These are phyloP conservation scores for Boletus rubescentipes DNA, from an alignment of 768 basidiomycete genomes.

Conservation along the genomic window DNA sequence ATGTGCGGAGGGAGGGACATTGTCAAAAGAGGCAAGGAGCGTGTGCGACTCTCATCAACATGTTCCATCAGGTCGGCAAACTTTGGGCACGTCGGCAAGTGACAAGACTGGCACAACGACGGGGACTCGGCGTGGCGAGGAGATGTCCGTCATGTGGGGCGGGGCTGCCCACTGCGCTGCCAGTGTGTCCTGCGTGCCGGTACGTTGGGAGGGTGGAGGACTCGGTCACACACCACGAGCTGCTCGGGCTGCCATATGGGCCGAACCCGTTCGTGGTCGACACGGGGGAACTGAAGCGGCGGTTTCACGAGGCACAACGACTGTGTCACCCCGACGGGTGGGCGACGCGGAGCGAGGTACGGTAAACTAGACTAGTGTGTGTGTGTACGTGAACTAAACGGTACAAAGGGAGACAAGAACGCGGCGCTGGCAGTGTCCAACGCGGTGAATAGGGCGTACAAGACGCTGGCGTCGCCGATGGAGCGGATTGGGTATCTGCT, in stretches of 20 bases:
- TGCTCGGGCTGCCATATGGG: constrained; percentile 61
- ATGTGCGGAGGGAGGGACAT: constrained; percentile 39
- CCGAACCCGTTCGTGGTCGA: constrained; percentile 76
- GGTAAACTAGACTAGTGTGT: constrained; percentile 11
- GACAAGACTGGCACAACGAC: constrained; percentile 10
- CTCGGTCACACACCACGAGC: constrained; percentile 58
- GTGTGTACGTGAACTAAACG: constrained; percentile 7
- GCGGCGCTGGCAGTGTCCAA: constrained; percentile 51
- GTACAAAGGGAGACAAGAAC: constrained; percentile 22
- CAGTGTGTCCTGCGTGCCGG: constrained; percentile 75
- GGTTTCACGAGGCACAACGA: constrained; percentile 71
- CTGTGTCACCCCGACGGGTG: constrained; percentile 87
- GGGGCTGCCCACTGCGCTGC: constrained; percentile 60
- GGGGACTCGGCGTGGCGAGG: constrained; percentile 14
- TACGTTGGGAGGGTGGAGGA: constrained; percentile 59
- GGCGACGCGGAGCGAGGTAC: constrained; percentile 63
- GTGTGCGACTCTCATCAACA: constrained; percentile 5
- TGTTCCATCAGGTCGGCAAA: constrained; percentile 16
- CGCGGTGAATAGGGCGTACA: constrained; percentile 80
- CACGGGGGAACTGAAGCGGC: constrained; percentile 52
- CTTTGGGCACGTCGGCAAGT: constrained; percentile 1
- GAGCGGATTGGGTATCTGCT: constrained; percentile 82
- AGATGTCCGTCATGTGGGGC: constrained; percentile 64
- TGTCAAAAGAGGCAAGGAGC: constrained; percentile 1
- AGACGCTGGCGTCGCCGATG: constrained; percentile 68